Evolutionary conservation across 2,329 filamentous ascomycete genomes (phyloP), one percentile per base, ranked within the genome.

Genomic region (Fusarium oxysporum): DNA sequence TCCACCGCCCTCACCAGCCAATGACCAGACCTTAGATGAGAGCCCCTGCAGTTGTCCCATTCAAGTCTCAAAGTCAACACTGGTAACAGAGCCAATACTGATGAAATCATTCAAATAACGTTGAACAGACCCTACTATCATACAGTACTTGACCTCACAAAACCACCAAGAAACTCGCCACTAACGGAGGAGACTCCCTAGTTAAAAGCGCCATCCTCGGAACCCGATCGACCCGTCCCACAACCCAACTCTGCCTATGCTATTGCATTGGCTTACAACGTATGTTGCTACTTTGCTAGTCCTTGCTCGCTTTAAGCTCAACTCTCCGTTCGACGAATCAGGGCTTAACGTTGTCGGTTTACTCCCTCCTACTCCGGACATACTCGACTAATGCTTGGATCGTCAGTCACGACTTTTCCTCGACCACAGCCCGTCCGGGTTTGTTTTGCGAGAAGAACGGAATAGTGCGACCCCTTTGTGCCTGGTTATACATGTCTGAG

Each of bases 91-190:
- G 51, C 38, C 48, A 38, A 62, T 59, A 35, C 38, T 55, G 37
- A 50, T 58, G 41, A 44, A 43, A 41, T 37, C 17, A 14, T 41
- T 55, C 48, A 51, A 33, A 66, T 67, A 57, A 54, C 65, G 50
- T 63, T 62, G 50, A 50, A 28, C 55, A 57, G 55, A 21, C 32
- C 37, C 43, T 32, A 23, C 38, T 57, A 30, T 25, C 50, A 41
- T 61, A 23, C 16, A 23, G 16, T 50, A 51, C 50, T 57, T 35
- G 45, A 47, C 50, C 56, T 65, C 65, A 54, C 38, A 63, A 71
- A 73, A 65, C 59, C 57, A 65, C 61, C 63, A 64, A 11, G 57
- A 67, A 68, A 43, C 43, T 69, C 50, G 47, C 62, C 59, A 65
- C 58, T 48, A 25, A 23, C 25, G 17, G 50, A 54, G 35, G 14